phyloP scores from a whole-genome alignment of 2,329 filamentous ascomycete species.

The Colletotrichum abscissum region DNA sequence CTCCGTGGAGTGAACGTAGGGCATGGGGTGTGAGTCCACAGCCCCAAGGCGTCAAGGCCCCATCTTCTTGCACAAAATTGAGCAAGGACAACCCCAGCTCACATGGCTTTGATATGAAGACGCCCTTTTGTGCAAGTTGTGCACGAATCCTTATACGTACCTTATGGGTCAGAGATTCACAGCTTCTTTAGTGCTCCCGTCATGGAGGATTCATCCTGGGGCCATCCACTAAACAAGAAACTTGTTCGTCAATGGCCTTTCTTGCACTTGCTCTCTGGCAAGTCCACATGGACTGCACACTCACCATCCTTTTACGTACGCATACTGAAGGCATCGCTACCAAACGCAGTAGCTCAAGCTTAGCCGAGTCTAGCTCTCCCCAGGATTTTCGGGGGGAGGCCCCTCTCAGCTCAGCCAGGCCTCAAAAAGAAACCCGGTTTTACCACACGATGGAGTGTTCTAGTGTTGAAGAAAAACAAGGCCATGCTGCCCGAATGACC shows the following conservation, averaged over 20 bases:
- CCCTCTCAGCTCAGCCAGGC: not conserved
- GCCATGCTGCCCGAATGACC: not conserved
- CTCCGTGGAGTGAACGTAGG: slow-evolving; percentile 20
- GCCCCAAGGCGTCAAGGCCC: not conserved
- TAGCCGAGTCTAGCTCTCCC: not conserved
- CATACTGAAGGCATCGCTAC: not conserved
- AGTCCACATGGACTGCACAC: slow-evolving; percentile 7
- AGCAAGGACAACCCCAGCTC: not conserved
- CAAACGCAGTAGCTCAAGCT: not conserved
- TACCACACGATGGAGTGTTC: not conserved
- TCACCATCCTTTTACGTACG: not conserved
- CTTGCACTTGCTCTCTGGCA: not conserved
- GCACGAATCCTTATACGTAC: not conserved
- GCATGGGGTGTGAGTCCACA: not conserved
- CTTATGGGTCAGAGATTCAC: not conserved
- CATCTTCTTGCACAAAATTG: not conserved
- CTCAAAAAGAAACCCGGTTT: not conserved
- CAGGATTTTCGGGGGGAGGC: not conserved
- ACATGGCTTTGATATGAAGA: not conserved
- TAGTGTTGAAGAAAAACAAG: not conserved
- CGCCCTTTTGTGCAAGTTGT: slow-evolving; percentile 18
- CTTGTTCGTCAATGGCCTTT: slow-evolving; percentile 10
- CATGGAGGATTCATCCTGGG: slow-evolving; percentile 21
- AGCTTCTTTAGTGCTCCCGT: not conserved
- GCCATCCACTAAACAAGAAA: slow-evolving; percentile 32